A percentile compares a stretch with the other conserved stretches of the same genome.
Evolutionary conservation across 176 grass and related monocot species (phyloP).

Genomic region (Melocanna baccifera): DNA sequence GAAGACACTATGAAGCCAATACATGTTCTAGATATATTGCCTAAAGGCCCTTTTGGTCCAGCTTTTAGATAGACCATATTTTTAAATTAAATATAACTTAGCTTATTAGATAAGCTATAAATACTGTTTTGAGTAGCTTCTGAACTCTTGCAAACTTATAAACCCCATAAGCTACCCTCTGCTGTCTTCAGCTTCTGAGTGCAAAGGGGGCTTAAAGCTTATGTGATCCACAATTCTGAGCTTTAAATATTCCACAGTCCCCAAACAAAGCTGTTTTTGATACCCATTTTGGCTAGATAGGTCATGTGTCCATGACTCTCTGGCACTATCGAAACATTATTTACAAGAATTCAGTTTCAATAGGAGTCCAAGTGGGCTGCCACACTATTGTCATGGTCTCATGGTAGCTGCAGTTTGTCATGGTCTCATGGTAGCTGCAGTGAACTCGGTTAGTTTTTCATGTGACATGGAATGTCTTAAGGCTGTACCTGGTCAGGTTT

Average conservation of each 20-base stretch:
- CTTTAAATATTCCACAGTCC: neutral
- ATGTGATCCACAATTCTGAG: neutral
- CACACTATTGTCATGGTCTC: neutral
- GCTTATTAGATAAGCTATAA: neutral
- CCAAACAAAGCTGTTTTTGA: neutral
- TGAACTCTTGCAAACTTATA: neutral
- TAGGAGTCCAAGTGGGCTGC: neutral
- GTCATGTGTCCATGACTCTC: neutral
- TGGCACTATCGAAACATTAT: neutral
- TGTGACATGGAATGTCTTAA: conserved; percentile 2
- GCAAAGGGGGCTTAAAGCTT: neutral
- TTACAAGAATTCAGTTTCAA: conserved; percentile 16
- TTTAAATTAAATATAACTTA: neutral
- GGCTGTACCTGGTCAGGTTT: neutral
- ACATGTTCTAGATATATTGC: neutral
- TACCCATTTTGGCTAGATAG: neutral
- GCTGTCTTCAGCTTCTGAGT: neutral
- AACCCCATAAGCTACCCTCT: neutral
- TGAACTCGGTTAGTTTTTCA: neutral
- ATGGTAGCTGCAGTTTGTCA: neutral
- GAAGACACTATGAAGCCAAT: neutral
- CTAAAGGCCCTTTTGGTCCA: neutral
- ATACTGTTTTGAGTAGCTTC: neutral
- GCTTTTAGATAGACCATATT: neutral
- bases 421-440: neutral